Evolutionary conservation across 805 yeast species (phyloP), one percentile per base, ranked within the genome.

Genomic region (Metschnikowia bowlesiae): DNA sequence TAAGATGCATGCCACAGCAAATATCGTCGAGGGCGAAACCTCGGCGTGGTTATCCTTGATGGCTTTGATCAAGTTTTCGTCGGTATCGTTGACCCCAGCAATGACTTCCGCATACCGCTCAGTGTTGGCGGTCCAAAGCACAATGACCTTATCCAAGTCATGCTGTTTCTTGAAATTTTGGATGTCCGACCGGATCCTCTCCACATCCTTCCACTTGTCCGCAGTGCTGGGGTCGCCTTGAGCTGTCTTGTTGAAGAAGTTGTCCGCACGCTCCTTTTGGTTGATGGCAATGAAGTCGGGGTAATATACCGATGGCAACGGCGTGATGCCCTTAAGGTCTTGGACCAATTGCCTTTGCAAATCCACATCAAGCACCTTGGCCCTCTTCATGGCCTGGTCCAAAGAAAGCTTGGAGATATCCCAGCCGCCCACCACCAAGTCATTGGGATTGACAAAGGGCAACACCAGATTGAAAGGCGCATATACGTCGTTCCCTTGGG

Each of bases 211-310:
- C 97, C 97, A 90, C 74, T 91, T 91, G 66, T 82, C 80, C 7
- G 70, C 67, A 46, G 81, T 77, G 50, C 73, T 73, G 43, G 78
- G 75, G 46, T 75, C 73, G 37, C 85, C 86, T 14, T 67, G 59
- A 16, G 70, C 62, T 45, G 71, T 71, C 50, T 84, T 76, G 62
- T 87, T 84, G 70, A 83, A 79, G 56, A 91, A 79, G 65, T 91
- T 90, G 72, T 92, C 84, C 40, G 97, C 98, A 69, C 98, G 83
- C 42, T 82, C 92, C 58, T 82, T 84, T 75, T 91, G 98, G 73
- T 91, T 91, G 55, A 92, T 87, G 53, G 97, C 97, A 71, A 91
- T 92, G 72, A 89, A 91, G 69, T 91, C 97, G 32, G 98, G 97
- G 71, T 91, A 91, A 75, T 92, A 91, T 53, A 91, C 79, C 2